Evolutionary conservation across 169 alveolate species (phyloP), one percentile per base, ranked within the genome.

Genomic region (Plasmodium relictum): DNA sequence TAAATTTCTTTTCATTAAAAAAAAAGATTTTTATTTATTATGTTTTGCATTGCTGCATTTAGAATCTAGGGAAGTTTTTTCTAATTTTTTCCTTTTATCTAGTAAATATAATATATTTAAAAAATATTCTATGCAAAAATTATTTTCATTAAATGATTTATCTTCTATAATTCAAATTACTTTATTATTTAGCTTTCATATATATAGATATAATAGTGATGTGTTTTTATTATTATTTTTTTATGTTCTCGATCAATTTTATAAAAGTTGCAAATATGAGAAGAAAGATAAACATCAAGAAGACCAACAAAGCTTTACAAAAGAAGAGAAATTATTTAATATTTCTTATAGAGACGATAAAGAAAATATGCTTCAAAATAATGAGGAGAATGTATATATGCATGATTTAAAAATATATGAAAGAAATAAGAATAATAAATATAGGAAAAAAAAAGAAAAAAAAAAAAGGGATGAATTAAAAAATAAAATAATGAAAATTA

Each of bases 391-490:
- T 74, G 20, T 68, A 3, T 80, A 39, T 54, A 8, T 18, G 42
- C 90, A 80, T 61, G 76, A 80, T 41, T 54, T 80, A 54, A 68
- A 80, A 24, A 22, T 80, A 45, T 80, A 80, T 44, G 90, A 80
- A 37, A 65, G 72, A 45, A 61, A 48, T 3, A 80, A 52, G 20
- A 80, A 80, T 59, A 80, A 80, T 54, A 80, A 80, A 59, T 80
- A 80, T 66, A 42, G 20, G 9, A 73, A 73, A 59, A 58, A 58
- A 12, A 80, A 68, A 44, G 70, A 80, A 31, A 65, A 31, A 80
- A 80, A 50, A 80, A 80, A 80, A 65, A 80, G 6, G 8, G 45
- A 54, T 18, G 65, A 6, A n/a, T 18, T 80, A 20, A 59, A 42
- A 26, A 80, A 68, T 44, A 41, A 68, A 54, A 80, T 80, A 14